Conservation (phyloP, 2,329 filamentous ascomycete genomes). For the Penicillium sp. region DNA sequence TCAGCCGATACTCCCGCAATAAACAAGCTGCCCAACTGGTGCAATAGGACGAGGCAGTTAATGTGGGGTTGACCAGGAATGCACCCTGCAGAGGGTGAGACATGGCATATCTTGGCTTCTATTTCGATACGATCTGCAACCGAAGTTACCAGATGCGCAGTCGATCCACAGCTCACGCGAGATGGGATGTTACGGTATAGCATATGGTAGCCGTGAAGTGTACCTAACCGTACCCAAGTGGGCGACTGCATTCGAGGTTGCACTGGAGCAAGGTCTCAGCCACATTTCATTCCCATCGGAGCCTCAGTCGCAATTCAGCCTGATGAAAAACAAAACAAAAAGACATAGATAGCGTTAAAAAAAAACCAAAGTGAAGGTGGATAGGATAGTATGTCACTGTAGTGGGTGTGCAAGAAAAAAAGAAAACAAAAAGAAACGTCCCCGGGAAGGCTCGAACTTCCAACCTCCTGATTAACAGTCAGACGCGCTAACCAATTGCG, state of each 20-base stretch:
- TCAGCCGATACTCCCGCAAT: background rate
- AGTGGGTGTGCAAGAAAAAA: background rate
- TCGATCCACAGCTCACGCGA: slow-evolving; percentile 7
- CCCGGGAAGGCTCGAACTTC: slow-evolving; percentile 47
- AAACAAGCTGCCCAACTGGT: background rate
- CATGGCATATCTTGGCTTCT: slow-evolving; percentile 11
- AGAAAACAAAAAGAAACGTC: slow-evolving; percentile 29
- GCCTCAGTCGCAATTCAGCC: background rate
- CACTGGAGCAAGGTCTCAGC: slow-evolving; percentile 3
- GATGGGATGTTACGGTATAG: slow-evolving; percentile 4
- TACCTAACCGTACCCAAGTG: background rate
- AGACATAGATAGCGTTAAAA: background rate
- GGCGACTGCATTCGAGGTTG: slow-evolving; percentile 14
- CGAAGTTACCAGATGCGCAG: background rate
- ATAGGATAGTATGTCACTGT: background rate
- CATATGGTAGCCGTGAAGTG: background rate
- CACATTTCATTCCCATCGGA: background rate
- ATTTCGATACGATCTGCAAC: background rate
- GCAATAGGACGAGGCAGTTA: slow-evolving; percentile 4
- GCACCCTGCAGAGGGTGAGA: slow-evolving; percentile 16
- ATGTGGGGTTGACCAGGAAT: slow-evolving; percentile 6
- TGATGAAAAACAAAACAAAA: background rate
- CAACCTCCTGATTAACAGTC: slow-evolving; percentile 37
- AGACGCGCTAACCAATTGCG: slow-evolving; percentile 32
- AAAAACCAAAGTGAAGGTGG: background rate